Base-by-base conservation (phyloP, 1,139 yeast genomes). In the Sugiyamaella japonica region DNA sequence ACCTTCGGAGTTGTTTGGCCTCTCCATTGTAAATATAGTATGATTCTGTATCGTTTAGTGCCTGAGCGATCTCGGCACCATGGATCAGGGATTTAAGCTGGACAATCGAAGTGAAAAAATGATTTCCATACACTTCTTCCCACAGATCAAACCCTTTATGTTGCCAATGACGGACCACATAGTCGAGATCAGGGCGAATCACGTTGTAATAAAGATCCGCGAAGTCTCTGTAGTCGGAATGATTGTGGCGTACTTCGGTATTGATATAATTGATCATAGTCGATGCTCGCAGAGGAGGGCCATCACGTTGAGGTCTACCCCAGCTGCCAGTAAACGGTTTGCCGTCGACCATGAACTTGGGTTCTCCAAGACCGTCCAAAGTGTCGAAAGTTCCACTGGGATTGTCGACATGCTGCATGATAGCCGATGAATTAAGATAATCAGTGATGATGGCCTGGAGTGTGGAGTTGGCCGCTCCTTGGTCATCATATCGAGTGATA, bases 261-360 rank as follows among this genome's bases (percentile, higher is more conserved):
- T 72, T 70, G 57, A 89, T 65, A 67, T 82, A 89, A 59, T 81
- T 80, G 48, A 81, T 70, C 31, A 86, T 77, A 1, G 96, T 78
- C 50, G 85, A 77, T 2, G 84, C 78, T 61, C 98, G 77, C 56
- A 91, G 76, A 0, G 95, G 95, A 0, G 98, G 97, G 0, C 98
- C 98, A 69, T 93, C 99, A 59, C 89, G 79, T 70, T 91, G 99
- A 0, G 99, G 99, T 63, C 99, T 77, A 1, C 98, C 98, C 99
- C 98, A 91, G 40, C 74, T 68, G 1, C 75, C 83, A 13, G 71
- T 68, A 63, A 86, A 91, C 0, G 86, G 76, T 0, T 80, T 66
- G 29, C 86, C 84, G 66, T 89, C 80, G 2, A 84, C 82, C 66
- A 78, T 69, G 65, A 86, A 90, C 68, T 91, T 91, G 3, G 98